Conservation (phyloP, 2,329 filamentous ascomycete species). For the Moelleriella libera region DNA sequence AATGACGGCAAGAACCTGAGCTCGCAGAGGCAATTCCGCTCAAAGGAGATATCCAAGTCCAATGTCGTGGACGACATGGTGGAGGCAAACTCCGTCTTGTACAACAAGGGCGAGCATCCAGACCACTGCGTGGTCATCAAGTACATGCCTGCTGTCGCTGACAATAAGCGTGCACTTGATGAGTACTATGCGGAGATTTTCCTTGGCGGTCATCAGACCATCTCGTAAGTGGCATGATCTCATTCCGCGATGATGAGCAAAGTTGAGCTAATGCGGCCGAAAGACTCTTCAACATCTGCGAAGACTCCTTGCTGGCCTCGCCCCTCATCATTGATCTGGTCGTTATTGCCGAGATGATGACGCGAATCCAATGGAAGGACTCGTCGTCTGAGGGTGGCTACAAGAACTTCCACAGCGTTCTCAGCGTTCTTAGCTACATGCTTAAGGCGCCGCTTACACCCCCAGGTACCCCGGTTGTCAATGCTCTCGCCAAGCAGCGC, state of each 20-base stretch:
- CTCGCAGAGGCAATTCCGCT: slow-evolving; percentile 96
- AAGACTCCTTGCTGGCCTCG: slow-evolving; percentile 91
- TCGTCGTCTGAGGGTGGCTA: slow-evolving; percentile 49
- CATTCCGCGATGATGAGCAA: neutral
- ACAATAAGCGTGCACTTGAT: slow-evolving; percentile 97
- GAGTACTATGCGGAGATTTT: slow-evolving; percentile 99
- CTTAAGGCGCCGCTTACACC: slow-evolving; percentile 91
- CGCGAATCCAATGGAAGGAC: slow-evolving; percentile 83
- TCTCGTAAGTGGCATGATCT: slow-evolving; percentile 42
- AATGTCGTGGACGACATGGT: slow-evolving; percentile 99
- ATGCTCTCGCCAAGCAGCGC: slow-evolving; percentile 91
- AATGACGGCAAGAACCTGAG: slow-evolving; percentile 98
- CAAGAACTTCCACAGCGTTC: slow-evolving; percentile 91
- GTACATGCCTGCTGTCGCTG: slow-evolving; percentile 97
- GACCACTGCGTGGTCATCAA: slow-evolving; percentile 99
- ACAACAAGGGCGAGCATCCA: slow-evolving; percentile 84
- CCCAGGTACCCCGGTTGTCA: slow-evolving; percentile 88
- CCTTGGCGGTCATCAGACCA: slow-evolving; percentile 95
- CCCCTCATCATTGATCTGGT: slow-evolving; percentile 96
- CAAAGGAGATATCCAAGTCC: slow-evolving; percentile 98
- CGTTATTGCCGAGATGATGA: slow-evolving; percentile 93
- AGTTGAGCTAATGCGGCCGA: slow-evolving; percentile 8
- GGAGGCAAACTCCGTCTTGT: slow-evolving; percentile 81
- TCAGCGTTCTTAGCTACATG: slow-evolving; percentile 98
- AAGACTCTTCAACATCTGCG: slow-evolving; percentile 95